phyloP scores from a whole-genome alignment of 495 filamentous ascomycete genomes.

The Annulohypoxylon nitens region DNA sequence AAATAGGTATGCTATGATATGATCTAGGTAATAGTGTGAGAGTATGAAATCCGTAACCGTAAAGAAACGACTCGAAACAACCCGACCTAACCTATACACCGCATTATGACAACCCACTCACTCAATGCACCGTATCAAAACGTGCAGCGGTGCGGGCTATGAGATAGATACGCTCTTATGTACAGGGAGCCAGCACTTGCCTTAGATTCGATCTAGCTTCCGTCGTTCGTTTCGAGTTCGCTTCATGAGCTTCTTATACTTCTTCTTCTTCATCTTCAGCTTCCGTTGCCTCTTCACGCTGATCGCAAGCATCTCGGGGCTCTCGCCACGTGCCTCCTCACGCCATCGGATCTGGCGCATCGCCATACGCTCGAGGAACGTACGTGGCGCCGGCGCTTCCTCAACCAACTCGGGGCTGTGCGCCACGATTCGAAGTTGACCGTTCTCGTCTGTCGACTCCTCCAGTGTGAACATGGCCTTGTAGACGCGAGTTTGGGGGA shows the following conservation, averaged over 20 bases:
- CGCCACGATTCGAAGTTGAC: constrained; percentile 69
- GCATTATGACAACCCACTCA: constrained; percentile 34
- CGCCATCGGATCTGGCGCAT: constrained; percentile 63
- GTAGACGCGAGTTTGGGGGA: constrained; percentile 71
- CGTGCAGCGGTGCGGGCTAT: constrained; percentile 21
- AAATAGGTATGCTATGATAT: constrained; percentile 34
- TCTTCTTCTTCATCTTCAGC: constrained; percentile 99
- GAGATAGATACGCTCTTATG: constrained; percentile 35
- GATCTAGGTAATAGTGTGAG: constrained; percentile 33
- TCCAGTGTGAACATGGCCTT: constrained; percentile 86
- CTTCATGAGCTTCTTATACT: constrained; percentile 99
- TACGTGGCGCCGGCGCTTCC: constrained; percentile 55
- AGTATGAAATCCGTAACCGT: constrained; percentile 29
- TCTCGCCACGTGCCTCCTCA: constrained; percentile 56
- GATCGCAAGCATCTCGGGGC: constrained; percentile 70
- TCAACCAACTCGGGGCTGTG: constrained; percentile 64
- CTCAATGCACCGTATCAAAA: constrained; percentile 20
- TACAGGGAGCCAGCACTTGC: constrained; percentile 29
- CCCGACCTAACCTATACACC: constrained; percentile 38
- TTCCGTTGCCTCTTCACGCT: constrained; percentile 89
- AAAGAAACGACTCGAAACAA: constrained; percentile 34
- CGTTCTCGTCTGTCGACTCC: constrained; percentile 77
- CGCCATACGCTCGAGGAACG: constrained; percentile 66
- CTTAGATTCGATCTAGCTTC: constrained; percentile 77
- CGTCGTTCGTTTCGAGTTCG: constrained; percentile 89